phyloP scores from a whole-genome alignment of 805 yeast species.

The Candida coleopterorum region DNA sequence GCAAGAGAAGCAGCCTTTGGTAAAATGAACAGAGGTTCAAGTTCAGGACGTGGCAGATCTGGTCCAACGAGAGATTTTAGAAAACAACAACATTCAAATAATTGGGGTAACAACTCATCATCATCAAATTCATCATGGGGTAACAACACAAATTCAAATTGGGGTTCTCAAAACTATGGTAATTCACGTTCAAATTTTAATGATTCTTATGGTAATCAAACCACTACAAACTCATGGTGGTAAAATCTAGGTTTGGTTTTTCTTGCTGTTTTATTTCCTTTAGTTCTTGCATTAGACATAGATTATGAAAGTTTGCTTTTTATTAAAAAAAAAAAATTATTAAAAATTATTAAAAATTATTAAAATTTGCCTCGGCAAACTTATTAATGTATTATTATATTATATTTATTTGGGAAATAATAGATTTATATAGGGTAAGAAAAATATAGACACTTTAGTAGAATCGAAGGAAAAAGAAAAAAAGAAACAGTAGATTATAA shows the following conservation, averaged over 20 bases:
- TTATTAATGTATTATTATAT: slow-evolving; percentile 10
- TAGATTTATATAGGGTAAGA: slow-evolving; percentile 3
- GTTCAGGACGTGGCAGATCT: slow-evolving; percentile 48
- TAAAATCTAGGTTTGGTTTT: slow-evolving; percentile 13
- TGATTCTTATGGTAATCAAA: slow-evolving; percentile 33
- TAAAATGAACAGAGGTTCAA: slow-evolving; percentile 26
- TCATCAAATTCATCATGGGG: slow-evolving; percentile 14
- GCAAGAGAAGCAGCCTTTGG: slow-evolving; percentile 69
- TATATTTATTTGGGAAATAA: slow-evolving; percentile 6
- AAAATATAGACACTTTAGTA: neutral
- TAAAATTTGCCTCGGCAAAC: slow-evolving; percentile 6
- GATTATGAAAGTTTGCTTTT: slow-evolving; percentile 11
- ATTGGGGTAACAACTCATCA: slow-evolving; percentile 23
- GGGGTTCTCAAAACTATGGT: slow-evolving; percentile 7
- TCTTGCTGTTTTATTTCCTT: slow-evolving; percentile 12
- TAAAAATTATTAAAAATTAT: no score
- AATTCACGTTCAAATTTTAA: slow-evolving; percentile 11
- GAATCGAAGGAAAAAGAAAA: no score
- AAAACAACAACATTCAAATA: slow-evolving; percentile 30
- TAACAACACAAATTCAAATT: slow-evolving; percentile 8
- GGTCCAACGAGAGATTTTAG: slow-evolving; percentile 48
- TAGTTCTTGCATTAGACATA: slow-evolving; percentile 11
- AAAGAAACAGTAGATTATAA: no score
- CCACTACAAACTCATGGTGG: slow-evolving; percentile 40
- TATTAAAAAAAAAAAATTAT: no score